Conservation (phyloP, 495 filamentous ascomycete species). For the Tuber microsphaerosporum region DNA sequence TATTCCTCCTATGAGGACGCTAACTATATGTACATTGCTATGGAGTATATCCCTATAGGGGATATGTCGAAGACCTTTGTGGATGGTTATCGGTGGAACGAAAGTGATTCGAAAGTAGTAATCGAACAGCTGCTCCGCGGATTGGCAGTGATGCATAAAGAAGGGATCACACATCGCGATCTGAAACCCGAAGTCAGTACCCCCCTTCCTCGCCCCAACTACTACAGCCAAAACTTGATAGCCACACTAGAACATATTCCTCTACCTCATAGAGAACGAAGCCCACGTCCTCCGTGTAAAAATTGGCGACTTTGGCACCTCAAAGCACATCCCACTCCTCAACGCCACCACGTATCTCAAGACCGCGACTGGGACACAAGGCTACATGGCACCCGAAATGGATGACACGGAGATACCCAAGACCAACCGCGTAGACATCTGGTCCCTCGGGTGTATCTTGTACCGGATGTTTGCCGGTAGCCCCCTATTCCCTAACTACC, state of each 20-base stretch:
- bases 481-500: not conserved
- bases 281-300: not conserved
- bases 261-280: not conserved
- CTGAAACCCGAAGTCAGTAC: not conserved
- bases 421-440: not conserved
- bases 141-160: slow-evolving; percentile 2
- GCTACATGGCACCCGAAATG: not conserved
- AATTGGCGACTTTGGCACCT: slow-evolving; percentile 9
- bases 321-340: not conserved
- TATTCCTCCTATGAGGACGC: not conserved
- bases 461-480: not conserved
- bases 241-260: not conserved
- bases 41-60: not conserved
- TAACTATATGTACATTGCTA: not conserved
- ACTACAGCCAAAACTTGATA: not conserved
- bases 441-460: slow-evolving; percentile 6
- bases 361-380: not conserved
- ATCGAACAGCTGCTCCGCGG: slow-evolving; percentile 6
- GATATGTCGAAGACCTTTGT: not conserved
- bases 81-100: not conserved
- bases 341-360: not conserved
- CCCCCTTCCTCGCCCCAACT: not conserved
- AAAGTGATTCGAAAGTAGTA: not conserved
- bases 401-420: not conserved
- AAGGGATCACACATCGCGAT: slow-evolving; percentile 3